Evolutionary conservation across 345 rosid species (phyloP), one percentile per base, ranked within the genome.

Genomic region (Toxicodendron radicans): DNA sequence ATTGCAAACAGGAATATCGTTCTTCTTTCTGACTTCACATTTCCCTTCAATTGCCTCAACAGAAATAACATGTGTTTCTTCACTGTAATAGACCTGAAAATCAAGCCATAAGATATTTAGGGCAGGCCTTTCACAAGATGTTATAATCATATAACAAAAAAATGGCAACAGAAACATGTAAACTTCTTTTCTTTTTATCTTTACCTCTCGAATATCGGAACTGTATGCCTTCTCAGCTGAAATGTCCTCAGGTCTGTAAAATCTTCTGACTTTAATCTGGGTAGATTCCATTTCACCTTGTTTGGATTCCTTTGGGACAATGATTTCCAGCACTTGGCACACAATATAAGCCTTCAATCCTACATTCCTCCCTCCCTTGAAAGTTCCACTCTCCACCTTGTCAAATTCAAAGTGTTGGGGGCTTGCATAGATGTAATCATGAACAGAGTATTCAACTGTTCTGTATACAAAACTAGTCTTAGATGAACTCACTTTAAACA

Each of bases 21-120:
- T 75, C 76, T 87, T 95, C 90, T 81, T 92, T 81, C 91, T 88
- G 61, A 92, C 92, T 80, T 92, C 94, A 79, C 97, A 95, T 77
- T 90, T 95, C 41, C 99, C 97, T 82, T 85, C 81, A 64, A 95
- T 64, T 59, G 70, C 73, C 67, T 56, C 86, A 43, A 85, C 79
- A 32, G 77, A 68, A 63, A 95, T 32, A 49, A 64, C 30, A 27
- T 30, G 38, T 56, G 77, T 84, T 71, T 86, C 87, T 54, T 92
- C 89, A 69, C 91, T 92, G 82, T 85, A 95, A 65, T 86, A 95
- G 24, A 92, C 75, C 99, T 95, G 87, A 80, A 82, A 78, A 64
- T 72, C n/a, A 72, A 59, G 38, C 52, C 53, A 52, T 7, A 8
- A 51, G 60, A 52, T 18, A 12, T 33, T 20, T 7, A 32, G 17